Conservation (phyloP, 163 green algal species). For the Coccomyxa subellipsoidea region DNA sequence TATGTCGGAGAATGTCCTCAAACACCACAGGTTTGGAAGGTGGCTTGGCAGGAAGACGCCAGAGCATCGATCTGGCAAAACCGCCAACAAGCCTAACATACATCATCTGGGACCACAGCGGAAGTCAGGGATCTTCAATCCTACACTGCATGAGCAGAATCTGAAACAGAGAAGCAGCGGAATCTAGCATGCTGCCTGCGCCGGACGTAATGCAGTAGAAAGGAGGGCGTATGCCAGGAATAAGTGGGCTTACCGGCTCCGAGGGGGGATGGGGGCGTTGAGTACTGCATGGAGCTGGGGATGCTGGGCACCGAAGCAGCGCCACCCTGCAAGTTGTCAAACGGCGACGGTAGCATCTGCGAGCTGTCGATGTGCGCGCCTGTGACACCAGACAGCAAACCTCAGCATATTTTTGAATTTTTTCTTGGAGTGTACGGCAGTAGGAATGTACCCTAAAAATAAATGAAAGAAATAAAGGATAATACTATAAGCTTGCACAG, state of each 20-base stretch:
- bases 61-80: too few relatives aligned
- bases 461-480: neutral
- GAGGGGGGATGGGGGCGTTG: neutral
- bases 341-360: constrained; percentile 4
- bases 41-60: too few relatives aligned
- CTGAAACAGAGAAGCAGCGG: too few relatives aligned
- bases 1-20: neutral
- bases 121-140: neutral
- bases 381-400: neutral
- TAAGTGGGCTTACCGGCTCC: neutral
- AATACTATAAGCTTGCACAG: neutral
- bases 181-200: neutral
- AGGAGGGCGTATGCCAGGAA: too few relatives aligned
- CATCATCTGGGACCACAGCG: neutral
- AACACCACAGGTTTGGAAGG: too few relatives aligned
- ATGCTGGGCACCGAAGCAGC: neutral
- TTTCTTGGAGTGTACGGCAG: neutral
- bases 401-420: neutral
- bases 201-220: neutral
- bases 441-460: neutral
- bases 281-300: neutral
- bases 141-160: neutral
- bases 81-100: too few relatives aligned
- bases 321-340: constrained; percentile 1
- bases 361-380: constrained; percentile 8